These are phyloP conservation scores for Suhomyces kunorum DNA, from an alignment of 1,139 yeast species.

Conservation along the genomic window DNA sequence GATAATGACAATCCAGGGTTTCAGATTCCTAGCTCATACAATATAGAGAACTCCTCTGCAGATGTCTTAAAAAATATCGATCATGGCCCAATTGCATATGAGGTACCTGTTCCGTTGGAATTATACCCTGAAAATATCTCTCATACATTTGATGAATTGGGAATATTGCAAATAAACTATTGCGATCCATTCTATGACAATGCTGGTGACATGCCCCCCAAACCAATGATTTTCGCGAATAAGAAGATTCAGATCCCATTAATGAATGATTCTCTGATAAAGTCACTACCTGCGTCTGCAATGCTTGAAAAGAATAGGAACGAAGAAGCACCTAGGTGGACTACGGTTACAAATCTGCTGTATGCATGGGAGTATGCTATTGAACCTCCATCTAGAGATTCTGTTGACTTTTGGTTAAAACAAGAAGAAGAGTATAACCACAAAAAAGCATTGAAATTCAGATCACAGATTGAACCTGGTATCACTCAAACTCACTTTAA, in stretches of 20 bases:
- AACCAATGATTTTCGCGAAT: conserved; percentile 68
- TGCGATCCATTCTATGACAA: conserved; percentile 64
- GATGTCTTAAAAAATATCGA: neutral
- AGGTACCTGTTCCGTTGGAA: conserved; percentile 22
- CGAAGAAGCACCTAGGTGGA: neutral
- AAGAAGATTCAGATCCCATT: conserved; percentile 51
- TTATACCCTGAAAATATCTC: conserved; percentile 27
- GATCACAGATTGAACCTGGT: conserved; percentile 54
- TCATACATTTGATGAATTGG: conserved; percentile 43
- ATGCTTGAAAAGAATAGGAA: conserved; percentile 9
- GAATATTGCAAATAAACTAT: conserved; percentile 55
- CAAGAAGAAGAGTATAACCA: conserved; percentile 18
- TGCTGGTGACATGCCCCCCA: conserved; percentile 49
- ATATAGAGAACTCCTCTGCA: neutral
- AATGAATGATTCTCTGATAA: conserved; percentile 17
- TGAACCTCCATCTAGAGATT: conserved; percentile 33
- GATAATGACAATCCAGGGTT: neutral
- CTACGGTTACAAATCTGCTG: neutral
- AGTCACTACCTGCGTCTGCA: conserved; percentile 18
- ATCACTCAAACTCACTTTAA: conserved; percentile 42
- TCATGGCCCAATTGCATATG: conserved; percentile 18
- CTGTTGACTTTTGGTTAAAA: conserved; percentile 24
- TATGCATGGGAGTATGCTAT: conserved; percentile 32
- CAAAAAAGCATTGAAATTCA: conserved; percentile 22
- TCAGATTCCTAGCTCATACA: conserved; percentile 19